Base-by-base conservation (phyloP, 1,139 yeast species). In the Arxiozyma telluris region DNA sequence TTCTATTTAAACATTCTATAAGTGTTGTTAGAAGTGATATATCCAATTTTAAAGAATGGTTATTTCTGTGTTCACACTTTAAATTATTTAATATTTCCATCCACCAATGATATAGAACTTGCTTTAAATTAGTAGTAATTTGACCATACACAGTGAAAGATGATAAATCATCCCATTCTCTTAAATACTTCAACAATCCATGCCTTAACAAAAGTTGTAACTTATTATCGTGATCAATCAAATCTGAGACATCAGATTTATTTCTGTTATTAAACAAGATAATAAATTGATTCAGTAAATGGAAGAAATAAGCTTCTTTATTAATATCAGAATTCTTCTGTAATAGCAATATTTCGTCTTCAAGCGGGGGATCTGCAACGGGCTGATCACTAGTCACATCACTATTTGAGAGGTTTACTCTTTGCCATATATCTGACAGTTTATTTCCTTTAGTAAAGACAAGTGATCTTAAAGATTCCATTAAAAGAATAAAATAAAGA, bases 51-150 rank as follows among this genome's bases (percentile, higher is more conserved):
- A 20, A 34, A 7, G 38, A 27, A 43, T 43, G 20, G 11, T 18
- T 43, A 34, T 34, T 34, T 15, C 39, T 15, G n/a, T 15, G 17
- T 12, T 34, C n/a, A 34, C 6, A 34, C 8, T 34, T 34, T 27
- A 46, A 34, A 38, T 46, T 30, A 52, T 65, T 65, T 50, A 68
- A 49, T 23, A 66, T 50, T 1, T 66, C 59, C 1, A 63, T 56
- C 71, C 71, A 68, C 71, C 71, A 68, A 50, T 67, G 71, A 6
- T 57, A 53, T 41, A 66, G 53, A 4, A 59, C 60, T 46, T 62
- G 63, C 49, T 64, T 55, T 20, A 45, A 46, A 15, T 47, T 15
- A 3, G 34, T 55, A 21, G n/a, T 20, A 9, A 30, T 30, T 22
- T 11, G n/a, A 34, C 25, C 21, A 4, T 15, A 3, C 3, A 12